Evolutionary conservation across 1,284 basidiomycete genomes (phyloP), one percentile per base, ranked within the genome.

Genomic region (Marasmius sp.): DNA sequence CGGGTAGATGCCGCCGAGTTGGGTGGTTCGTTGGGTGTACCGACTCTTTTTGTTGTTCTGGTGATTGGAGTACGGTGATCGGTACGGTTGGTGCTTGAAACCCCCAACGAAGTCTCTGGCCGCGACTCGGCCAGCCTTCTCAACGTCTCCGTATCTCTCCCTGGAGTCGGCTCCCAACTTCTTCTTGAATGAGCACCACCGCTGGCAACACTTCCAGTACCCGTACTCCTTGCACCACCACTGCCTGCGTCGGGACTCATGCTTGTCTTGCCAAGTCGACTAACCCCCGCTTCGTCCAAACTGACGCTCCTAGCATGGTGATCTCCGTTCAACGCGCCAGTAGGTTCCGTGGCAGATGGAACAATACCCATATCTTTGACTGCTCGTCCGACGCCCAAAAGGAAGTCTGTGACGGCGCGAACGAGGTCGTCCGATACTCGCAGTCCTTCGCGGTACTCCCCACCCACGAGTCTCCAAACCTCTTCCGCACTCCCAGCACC

Each of bases 391-490:
- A 89, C 80, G 38, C 88, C 88, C 20, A 93, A 75, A 64, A 93
- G 72, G 63, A 93, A 85, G 45, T 84, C 85, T 2, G 92, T 93
- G 71, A 91, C 78, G 9, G 84, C 85, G 57, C 92, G 77, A 1
- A 93, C 86, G 48, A 92, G 77, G 69, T 93, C 91, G 70, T 93
- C 91, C 63, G 88, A 89, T 54, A 86, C 80, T 66, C 88, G 79
- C 63, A 90, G 66, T 54, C 84, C 82, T 60, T 93, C 91, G 43
- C 90, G 74, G 68, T 86, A 89, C 61, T 93, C 90, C 4, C 79
- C 81, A 0, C 88, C 87, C 10, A 92, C 82, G 54, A 79, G 74
- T 58, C 82, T 77, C 89, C 89, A 93, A 22, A 91, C 73, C 60
- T 85, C 84, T 3, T 78, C 80, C 51, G 82, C 79, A 34, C 59